These are phyloP conservation scores for Ambrosiella xylebori DNA, from an alignment of 2,329 filamentous ascomycete species.

Conservation along the genomic window DNA sequence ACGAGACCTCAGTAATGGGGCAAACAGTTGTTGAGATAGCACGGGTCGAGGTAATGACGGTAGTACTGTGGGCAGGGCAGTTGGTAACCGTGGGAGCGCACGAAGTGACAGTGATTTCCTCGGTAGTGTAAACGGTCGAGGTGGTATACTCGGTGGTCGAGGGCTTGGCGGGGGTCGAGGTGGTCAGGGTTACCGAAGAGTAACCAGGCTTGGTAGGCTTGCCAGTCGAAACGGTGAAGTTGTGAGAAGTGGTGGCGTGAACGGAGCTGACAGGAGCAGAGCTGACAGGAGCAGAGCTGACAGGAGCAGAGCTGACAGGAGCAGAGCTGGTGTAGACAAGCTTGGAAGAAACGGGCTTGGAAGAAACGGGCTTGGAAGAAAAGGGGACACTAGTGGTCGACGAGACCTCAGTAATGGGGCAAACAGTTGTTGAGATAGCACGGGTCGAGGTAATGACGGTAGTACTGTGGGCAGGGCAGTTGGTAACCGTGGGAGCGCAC, in stretches of 20 bases:
- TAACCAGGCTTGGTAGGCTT: too few species aligned
- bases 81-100: constrained; percentile 29
- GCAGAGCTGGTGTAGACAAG: not conserved
- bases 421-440: not conserved
- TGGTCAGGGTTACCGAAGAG: not conserved
- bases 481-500: constrained; percentile 28
- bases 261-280: too few species aligned
- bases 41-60: constrained; percentile 23
- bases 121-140: constrained; percentile 24
- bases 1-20: constrained; percentile 14
- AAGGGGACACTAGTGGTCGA: not conserved
- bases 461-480: constrained; percentile 23
- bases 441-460: constrained; percentile 23
- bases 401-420: constrained; percentile 14
- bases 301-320: too few species aligned
- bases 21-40: not conserved
- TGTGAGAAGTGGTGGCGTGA: too few species aligned
- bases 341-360: not conserved
- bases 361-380: not conserved
- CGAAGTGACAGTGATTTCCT: constrained; percentile 34
- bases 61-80: constrained; percentile 22
- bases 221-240: too few species aligned
- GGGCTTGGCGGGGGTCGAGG: not conserved
- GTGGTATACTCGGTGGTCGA: not conserved
- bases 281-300: too few species aligned